A percentile compares a stretch with the other conserved stretches of the same genome.
phyloP scores from a whole-genome alignment of 2,329 filamentous ascomycete genomes.

The Claviceps humidiphila region DNA sequence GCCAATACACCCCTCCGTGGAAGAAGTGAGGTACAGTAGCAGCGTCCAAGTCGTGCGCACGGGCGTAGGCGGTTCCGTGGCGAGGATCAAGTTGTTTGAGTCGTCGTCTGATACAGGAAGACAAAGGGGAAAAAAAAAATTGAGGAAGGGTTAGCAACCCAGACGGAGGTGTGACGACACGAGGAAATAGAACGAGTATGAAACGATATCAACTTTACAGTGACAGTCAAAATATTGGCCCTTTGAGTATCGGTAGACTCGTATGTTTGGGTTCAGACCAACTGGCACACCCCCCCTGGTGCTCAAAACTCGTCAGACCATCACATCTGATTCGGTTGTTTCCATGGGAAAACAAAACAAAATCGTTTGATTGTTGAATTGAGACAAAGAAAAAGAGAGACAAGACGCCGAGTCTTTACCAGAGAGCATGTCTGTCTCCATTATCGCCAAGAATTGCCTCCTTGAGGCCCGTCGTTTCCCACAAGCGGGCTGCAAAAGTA shows the following conservation, averaged over 20 bases:
- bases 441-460: slow-evolving; percentile 34
- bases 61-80: slow-evolving; percentile 15
- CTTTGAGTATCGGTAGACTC: slow-evolving; percentile 74
- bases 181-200: background rate
- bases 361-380: too few species aligned
- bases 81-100: slow-evolving; percentile 56
- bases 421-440: slow-evolving; percentile 24
- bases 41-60: slow-evolving; percentile 74
- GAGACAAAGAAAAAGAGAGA: background rate
- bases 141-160: too few species aligned
- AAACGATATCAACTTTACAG: slow-evolving; percentile 28
- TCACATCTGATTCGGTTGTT: background rate
- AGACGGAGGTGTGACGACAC: background rate
- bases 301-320: background rate
- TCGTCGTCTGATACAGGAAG: slow-evolving; percentile 59
- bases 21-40: slow-evolving; percentile 71
- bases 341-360: too few species aligned
- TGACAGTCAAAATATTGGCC: slow-evolving; percentile 90
- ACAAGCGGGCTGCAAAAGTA: slow-evolving; percentile 60
- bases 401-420: slow-evolving; percentile 25
- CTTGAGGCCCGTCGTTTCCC: slow-evolving; percentile 63
- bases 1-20: slow-evolving; percentile 60
- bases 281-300: slow-evolving; percentile 70
- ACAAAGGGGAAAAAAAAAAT: background rate
- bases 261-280: slow-evolving; percentile 79